A percentile compares a stretch with the other conserved stretches of the same genome.
These are phyloP conservation scores for Alternaria angustiovoidea DNA, from an alignment of 2,329 filamentous ascomycete genomes.

Conservation along the genomic window DNA sequence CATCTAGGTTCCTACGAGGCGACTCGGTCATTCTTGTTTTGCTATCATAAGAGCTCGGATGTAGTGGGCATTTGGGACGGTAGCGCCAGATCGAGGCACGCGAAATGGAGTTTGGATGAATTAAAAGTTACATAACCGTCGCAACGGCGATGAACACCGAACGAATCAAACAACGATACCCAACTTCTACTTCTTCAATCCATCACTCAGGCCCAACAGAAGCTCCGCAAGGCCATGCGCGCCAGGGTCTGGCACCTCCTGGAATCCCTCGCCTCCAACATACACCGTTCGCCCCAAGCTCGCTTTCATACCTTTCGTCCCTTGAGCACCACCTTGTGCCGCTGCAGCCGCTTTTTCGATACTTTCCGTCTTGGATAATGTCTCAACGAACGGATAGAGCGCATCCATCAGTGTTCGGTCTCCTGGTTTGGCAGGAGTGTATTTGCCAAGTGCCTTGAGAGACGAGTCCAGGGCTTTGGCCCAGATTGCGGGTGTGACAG, in stretches of 20 bases:
- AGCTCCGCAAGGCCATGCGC: constrained; percentile 84
- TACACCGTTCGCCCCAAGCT: constrained; percentile 86
- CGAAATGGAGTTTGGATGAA: constrained; percentile 38
- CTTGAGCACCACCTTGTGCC: constrained; percentile 76
- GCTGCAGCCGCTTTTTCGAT: constrained; percentile 77
- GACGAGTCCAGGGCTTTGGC: constrained; percentile 75
- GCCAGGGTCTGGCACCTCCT: constrained; percentile 76
- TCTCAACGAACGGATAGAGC: constrained; percentile 83
- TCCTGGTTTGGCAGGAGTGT: constrained; percentile 88
- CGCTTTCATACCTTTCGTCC: constrained; percentile 91
- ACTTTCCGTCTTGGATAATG: constrained; percentile 70
- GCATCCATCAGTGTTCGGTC: constrained; percentile 93
- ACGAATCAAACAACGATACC: constrained; percentile 43
- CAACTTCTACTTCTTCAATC: constrained; percentile 47
- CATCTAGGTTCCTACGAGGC: constrained; percentile 77
- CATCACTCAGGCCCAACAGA: constrained; percentile 77
- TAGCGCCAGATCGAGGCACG: constrained; percentile 11
- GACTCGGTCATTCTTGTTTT: constrained; percentile 89
- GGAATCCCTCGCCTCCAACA: constrained; percentile 75
- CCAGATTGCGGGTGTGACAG: constrained; percentile 63
- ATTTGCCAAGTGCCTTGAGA: constrained; percentile 70
- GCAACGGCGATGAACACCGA: constrained; percentile 33
- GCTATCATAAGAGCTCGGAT: constrained; percentile 66
- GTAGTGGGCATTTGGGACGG: constrained; percentile 15
- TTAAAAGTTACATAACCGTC: constrained; percentile 47